Conservation (phyloP, 164 flowering plant genomes). For the Dillenia turbinata region DNA sequence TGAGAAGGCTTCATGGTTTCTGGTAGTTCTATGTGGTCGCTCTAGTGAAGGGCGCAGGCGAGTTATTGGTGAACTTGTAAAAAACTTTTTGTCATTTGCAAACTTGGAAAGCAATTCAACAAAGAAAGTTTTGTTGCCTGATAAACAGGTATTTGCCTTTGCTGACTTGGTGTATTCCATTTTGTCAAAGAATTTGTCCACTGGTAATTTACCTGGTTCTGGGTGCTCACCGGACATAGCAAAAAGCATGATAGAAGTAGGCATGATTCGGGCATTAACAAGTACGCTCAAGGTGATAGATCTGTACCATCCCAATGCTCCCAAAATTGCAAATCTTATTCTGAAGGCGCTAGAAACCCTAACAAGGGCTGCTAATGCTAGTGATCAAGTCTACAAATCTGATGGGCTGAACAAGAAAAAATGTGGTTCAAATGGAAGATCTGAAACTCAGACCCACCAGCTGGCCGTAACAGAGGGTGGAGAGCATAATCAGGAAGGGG, state of each 20-base stretch:
- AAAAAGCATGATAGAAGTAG: slow-evolving; percentile 87
- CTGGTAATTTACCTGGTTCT: slow-evolving; percentile 67
- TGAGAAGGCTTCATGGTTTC: slow-evolving; percentile 84
- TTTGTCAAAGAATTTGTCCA: slow-evolving; percentile 73
- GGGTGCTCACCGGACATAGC: slow-evolving; percentile 87
- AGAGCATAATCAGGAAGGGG: slow-evolving; percentile 31
- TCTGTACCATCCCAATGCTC: slow-evolving; percentile 88
- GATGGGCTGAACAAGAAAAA: slow-evolving; percentile 66
- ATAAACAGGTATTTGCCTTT: slow-evolving; percentile 62
- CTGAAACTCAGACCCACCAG: slow-evolving; percentile 41
- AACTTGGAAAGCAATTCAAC: slow-evolving; percentile 48
- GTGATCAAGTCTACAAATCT: slow-evolving; percentile 60
- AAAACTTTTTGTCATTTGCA: slow-evolving; percentile 51
- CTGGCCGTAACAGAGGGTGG: slow-evolving; percentile 17
- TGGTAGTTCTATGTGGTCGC: slow-evolving; percentile 83
- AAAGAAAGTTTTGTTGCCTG: slow-evolving; percentile 49
- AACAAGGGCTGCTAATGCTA: slow-evolving; percentile 88
- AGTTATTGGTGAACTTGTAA: slow-evolving; percentile 70
- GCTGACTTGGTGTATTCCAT: slow-evolving; percentile 74
- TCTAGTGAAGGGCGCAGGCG: slow-evolving; percentile 87
- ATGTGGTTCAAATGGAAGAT: slow-evolving; percentile 40
- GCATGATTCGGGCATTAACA: slow-evolving; percentile 64
- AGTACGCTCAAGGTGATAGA: slow-evolving; percentile 73
- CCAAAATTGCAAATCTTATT: slow-evolving; percentile 69
- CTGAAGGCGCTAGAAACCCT: slow-evolving; percentile 81